Evolutionary conservation across 75 land plant species (phyloP), one percentile per base, ranked within the genome.

Genomic region (Larix kaempferi): DNA sequence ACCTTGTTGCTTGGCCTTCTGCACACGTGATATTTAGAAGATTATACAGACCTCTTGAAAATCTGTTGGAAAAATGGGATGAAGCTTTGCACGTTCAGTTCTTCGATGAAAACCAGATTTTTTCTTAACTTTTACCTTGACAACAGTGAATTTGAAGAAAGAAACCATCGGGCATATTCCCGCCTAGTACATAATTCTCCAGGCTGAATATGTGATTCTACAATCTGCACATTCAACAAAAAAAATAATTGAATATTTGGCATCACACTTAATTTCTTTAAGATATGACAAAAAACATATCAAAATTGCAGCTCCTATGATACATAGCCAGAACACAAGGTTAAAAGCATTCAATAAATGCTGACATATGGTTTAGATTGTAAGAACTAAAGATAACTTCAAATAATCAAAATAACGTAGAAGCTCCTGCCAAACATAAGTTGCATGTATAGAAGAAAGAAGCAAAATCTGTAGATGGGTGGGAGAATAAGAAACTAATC

Each of bases 151-250:
- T 83, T 89, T 56, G 79, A 73, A 64, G 67, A 79, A 59, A 89
- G 80, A 12, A 91, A 77, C 93, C 93, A 91, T 78, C 91, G 83
- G 56, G 87, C 89, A 78, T 86, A 91, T 62, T 89, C 89, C 81
- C 84, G 82, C 75, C 89, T 84, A 3, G 86, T 91, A 77, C 93
- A 91, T 57, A 91, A 80, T 39, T 84, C 86, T 67, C 75, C 82
- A 17, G 86, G 77, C 37, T 58, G 78, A 39, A 80, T 77, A 77
- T 89, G 82, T 74, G 81, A 77, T 81, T 91, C 93, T 71, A 89
- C 82, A 19, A 91, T 83, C 93, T 91, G 86, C 26, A 80, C 7
- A 79, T 69, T 8, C 49, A 69, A 69, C n/a, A n/a, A 19, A 22
- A 39, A 39, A 17, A 6, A 37, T 15, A 16, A 26, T 17, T 65